Evolutionary conservation across 768 basidiomycete species (phyloP).

Genomic region (Daedaleopsis sinensis): DNA sequence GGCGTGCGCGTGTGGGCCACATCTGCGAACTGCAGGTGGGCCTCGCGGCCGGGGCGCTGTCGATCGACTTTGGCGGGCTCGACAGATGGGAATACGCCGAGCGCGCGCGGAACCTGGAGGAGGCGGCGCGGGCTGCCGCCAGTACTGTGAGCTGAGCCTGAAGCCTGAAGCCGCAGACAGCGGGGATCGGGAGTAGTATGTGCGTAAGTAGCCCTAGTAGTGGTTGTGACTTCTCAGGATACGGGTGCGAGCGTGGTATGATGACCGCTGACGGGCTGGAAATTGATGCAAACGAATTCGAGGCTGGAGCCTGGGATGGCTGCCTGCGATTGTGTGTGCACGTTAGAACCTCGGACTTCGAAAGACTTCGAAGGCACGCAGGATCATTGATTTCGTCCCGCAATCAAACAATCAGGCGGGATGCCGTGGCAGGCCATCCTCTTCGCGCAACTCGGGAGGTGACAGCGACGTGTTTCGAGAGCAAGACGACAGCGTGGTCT

Average conservation of each 20-base stretch:
- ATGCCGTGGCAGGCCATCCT: constrained; percentile 11
- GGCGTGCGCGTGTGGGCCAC: constrained; percentile 72
- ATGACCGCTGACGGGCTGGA: no score
- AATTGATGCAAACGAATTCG: no score
- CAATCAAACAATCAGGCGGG: constrained; percentile 19
- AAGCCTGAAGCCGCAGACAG: constrained; percentile 6
- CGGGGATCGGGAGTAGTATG: not conserved
- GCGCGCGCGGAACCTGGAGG: constrained; percentile 63
- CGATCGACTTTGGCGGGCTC: constrained; percentile 74
- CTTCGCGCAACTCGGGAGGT: not conserved
- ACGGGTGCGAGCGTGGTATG: no score
- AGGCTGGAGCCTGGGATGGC: no score
- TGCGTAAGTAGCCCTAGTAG: no score
- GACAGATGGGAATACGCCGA: constrained; percentile 75
- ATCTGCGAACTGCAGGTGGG: constrained; percentile 75
- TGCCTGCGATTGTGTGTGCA: constrained; percentile 2
- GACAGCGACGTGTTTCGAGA: constrained; percentile 1
- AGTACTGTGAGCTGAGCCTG: no score
- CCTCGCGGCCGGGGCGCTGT: constrained; percentile 60
- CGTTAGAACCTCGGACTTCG: no score
- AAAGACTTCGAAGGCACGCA: not conserved
- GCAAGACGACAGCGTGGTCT: constrained; percentile 1
- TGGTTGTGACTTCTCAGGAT: no score
- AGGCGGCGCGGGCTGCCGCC: constrained; percentile 52
- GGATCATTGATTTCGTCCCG: constrained; percentile 11